Evolutionary conservation across 106 monocot genomes (phyloP).

Genomic region (Dendrobium chrysotoxum): DNA sequence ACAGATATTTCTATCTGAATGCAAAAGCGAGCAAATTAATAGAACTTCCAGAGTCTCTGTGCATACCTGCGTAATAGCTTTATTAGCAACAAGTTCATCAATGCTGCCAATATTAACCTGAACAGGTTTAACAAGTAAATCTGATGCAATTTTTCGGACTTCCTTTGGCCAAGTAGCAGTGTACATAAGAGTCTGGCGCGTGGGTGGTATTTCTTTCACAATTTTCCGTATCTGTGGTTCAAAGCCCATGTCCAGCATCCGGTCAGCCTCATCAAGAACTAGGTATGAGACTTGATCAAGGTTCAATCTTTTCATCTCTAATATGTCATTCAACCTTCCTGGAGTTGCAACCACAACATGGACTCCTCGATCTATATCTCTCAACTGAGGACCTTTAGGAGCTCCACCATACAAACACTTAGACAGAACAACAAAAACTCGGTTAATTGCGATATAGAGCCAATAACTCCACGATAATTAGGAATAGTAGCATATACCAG

Average conservation of each 20-base stretch:
- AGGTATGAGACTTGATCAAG: slow-evolving; percentile 71
- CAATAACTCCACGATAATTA: background rate
- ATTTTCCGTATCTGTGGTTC: slow-evolving; percentile 91
- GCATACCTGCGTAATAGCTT: slow-evolving; percentile 63
- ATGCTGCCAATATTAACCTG: slow-evolving; percentile 68
- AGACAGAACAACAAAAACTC: background rate
- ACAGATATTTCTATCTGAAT: background rate
- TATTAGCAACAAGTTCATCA: slow-evolving; percentile 67
- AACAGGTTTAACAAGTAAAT: slow-evolving; percentile 54
- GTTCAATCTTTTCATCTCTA: slow-evolving; percentile 73
- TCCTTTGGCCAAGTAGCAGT: slow-evolving; percentile 91
- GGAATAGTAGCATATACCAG: background rate
- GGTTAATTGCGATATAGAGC: slow-evolving; percentile 1
- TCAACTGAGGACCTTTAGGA: slow-evolving; percentile 73
- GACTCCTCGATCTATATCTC: slow-evolving; percentile 59
- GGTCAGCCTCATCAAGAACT: slow-evolving; percentile 84
- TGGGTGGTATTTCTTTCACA: slow-evolving; percentile 56
- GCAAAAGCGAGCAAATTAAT: background rate
- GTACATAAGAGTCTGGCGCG: slow-evolving; percentile 83
- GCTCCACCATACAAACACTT: slow-evolving; percentile 88
- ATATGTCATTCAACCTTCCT: slow-evolving; percentile 77
- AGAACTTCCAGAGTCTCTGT: background rate
- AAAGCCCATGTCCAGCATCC: slow-evolving; percentile 93
- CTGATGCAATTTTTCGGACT: slow-evolving; percentile 71
- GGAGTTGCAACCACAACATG: slow-evolving; percentile 83